A percentile compares a stretch with the other conserved stretches of the same genome.
phyloP scores from a whole-genome alignment of 2,329 filamentous ascomycete genomes.

The Fusarium ambrosium region DNA sequence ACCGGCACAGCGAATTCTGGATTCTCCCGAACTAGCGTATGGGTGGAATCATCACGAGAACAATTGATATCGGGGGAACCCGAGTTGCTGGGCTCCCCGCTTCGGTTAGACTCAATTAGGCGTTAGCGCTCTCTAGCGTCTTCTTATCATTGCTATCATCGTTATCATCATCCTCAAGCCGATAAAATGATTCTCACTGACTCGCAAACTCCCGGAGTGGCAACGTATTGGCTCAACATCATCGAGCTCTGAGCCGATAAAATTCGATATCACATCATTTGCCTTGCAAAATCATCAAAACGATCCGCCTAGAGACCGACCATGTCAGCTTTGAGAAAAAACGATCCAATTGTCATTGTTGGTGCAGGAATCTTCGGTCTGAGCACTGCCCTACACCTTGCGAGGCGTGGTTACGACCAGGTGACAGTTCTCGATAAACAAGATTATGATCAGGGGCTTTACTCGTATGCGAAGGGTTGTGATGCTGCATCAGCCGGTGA shows the following conservation, averaged over 20 bases:
- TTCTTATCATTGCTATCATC: not conserved
- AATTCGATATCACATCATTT: not conserved
- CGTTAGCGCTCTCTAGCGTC: not conserved
- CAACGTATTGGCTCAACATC: not conserved
- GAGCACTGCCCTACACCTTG: constrained; percentile 51
- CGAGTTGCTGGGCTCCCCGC: constrained; percentile 6
- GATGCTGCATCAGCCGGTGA: constrained; percentile 58
- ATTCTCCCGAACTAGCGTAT: constrained; percentile 23
- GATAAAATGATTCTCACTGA: constrained; percentile 1
- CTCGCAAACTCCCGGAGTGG: not conserved
- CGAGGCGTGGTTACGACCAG: constrained; percentile 57
- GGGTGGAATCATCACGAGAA: constrained; percentile 1
- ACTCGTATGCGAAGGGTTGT: constrained; percentile 57
- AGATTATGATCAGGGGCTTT: constrained; percentile 54
- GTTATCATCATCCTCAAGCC: not conserved
- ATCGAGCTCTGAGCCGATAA: not conserved
- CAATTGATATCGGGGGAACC: constrained; percentile 19
- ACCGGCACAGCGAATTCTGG: not conserved
- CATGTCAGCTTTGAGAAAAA: constrained; percentile 6
- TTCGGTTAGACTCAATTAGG: not conserved
- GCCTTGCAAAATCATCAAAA: not conserved
- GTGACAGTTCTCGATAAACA: constrained; percentile 65
- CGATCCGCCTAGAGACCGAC: not conserved
- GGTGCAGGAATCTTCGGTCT: constrained; percentile 49
- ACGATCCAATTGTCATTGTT: constrained; percentile 26